Evolutionary conservation across 352 stramenopile genomes (phyloP), one percentile per base, ranked within the genome.

Genomic region (Albugo candida): DNA sequence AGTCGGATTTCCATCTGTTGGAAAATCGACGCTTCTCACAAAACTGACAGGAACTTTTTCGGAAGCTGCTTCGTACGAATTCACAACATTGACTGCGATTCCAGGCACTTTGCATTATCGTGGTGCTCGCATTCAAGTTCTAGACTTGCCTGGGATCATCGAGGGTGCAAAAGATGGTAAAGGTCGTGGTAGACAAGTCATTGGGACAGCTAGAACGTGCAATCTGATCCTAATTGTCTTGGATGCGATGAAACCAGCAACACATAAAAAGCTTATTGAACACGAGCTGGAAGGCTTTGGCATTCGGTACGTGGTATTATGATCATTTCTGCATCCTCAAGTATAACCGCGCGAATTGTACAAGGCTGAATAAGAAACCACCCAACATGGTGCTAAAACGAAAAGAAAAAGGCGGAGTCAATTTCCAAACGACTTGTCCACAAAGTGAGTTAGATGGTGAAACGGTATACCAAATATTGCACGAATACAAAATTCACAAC

Each of bases 141-240:
- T 95, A 35, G 83, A 95, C 54, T 54, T 95, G 55, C 88, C 89
- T 3, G 92, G 92, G 54, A 99, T 99, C 50, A 99, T 99, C 56
- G 95, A 99, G 59, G 95, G 95, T 38, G 95, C 95, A 13, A 97
- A 97, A 53, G 88, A 98, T 67, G 93, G 93, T 56, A 97, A 97
- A 58, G 87, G 94, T 59, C 85, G 95, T 45, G 95, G 95, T 55
- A 73, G 93, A 49, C 91, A 98, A 69, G 93, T 98, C 56, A 98
- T 98, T 63, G 82, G 77, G 48, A 96, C 92, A 10, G 95, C 95
- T 17, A 75, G 94, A 17, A 98, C 94, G 34, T 98, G 92, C 67
- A 98, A 99, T 67, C 69, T 98, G 39, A 97, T 99, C 52, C 64
- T 99, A 21, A 97, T 99, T 51, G 94, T 99, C 47, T 70, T 98